Percentiles rank a stretch among this genome's conserved stretches.
phyloP scores from a whole-genome alignment of 176 grass and related monocot genomes.

The Bolboschoenus planiculmis region DNA sequence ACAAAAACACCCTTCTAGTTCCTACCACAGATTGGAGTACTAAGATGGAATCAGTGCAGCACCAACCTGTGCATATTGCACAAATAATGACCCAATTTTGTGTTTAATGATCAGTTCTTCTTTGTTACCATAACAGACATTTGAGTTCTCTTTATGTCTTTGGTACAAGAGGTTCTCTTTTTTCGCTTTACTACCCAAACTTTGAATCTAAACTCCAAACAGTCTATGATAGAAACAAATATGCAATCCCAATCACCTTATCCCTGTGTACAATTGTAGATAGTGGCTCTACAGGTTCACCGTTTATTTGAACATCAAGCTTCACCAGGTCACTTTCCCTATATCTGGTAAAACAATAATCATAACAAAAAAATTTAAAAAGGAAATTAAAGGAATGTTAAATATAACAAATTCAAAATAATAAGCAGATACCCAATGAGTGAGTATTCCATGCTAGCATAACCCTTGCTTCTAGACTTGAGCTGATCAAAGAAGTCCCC shows the following conservation, averaged over 20 bases:
- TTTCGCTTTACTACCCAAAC: neutral
- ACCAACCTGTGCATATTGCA: neutral
- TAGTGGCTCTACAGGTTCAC: conserved; percentile 85
- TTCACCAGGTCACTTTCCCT: conserved; percentile 88
- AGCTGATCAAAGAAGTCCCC: conserved; percentile 99
- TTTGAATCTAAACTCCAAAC: neutral
- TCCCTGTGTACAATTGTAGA: conserved; percentile 95
- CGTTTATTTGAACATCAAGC: conserved; percentile 88
- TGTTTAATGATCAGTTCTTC: neutral
- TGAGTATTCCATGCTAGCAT: conserved; percentile 99
- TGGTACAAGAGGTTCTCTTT: neutral
- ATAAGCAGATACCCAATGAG: conserved; percentile 51
- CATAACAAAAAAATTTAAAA: conserved; percentile 1
- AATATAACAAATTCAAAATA: neutral
- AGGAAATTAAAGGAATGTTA: neutral
- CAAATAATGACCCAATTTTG: neutral
- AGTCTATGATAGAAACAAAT: neutral
- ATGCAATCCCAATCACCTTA: conserved; percentile 39
- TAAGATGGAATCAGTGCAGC: neutral
- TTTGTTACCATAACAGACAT: neutral
- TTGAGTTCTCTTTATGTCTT: neutral
- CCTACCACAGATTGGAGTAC: neutral
- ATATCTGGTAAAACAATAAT: conserved; percentile 49
- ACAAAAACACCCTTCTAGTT: neutral
- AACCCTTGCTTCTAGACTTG: conserved; percentile 96